These are phyloP conservation scores for Saturnispora diversa DNA, from an alignment of 805 yeast genomes.

Conservation along the genomic window DNA sequence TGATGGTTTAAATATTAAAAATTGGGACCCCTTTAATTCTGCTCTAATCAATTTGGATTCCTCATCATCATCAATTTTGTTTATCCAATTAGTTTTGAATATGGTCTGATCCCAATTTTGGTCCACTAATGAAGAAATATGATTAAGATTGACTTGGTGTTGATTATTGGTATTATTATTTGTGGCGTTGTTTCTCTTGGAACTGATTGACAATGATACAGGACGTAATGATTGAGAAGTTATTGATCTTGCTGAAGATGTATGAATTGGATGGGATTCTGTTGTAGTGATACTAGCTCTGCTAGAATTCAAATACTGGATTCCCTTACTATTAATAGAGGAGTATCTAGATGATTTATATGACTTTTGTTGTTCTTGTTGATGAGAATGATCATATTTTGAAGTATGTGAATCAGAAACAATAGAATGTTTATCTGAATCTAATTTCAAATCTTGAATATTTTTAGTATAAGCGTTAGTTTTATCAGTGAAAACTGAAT, in stretches of 20 bases:
- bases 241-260: neutral
- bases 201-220: neutral
- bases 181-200: neutral
- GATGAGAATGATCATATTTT: too few relatives aligned
- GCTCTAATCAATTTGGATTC: constrained; percentile 45
- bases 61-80: constrained; percentile 34
- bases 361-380: too few relatives aligned
- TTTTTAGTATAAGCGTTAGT: too few relatives aligned
- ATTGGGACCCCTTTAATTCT: constrained; percentile 59
- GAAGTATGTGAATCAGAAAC: too few relatives aligned
- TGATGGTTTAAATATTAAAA: constrained; percentile 55
- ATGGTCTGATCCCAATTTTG: constrained; percentile 29
- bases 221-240: neutral
- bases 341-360: too few relatives aligned
- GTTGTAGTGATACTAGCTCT: too few relatives aligned
- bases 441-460: too few relatives aligned
- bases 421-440: too few relatives aligned
- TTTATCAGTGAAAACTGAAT: too few relatives aligned
- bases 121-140: constrained; percentile 19
- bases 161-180: neutral
- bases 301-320: too few relatives aligned
- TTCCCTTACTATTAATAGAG: too few relatives aligned
- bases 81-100: constrained; percentile 54
- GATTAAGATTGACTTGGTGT: neutral
- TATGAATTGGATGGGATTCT: neutral